Evolutionary conservation across 768 basidiomycete genomes (phyloP).

Genomic region (Tulasnella calospora): DNA sequence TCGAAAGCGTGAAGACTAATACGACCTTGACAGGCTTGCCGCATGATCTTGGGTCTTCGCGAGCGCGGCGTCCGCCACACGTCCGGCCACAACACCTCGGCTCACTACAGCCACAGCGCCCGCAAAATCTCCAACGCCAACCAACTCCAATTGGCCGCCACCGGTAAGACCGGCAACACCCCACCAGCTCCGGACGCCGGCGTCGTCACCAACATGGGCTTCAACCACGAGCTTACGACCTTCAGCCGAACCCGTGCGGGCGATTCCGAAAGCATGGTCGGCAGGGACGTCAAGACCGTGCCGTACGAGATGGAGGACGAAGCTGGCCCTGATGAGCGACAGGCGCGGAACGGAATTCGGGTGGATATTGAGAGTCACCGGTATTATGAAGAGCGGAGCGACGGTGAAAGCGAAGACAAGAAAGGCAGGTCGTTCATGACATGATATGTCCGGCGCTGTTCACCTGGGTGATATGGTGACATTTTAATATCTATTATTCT

Average conservation of each 20-base stretch:
- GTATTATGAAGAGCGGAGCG: slow-evolving; percentile 19
- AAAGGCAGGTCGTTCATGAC: slow-evolving; percentile 17
- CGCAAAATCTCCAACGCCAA: slow-evolving; percentile 10
- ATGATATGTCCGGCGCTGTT: not conserved
- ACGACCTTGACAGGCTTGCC: slow-evolving; percentile 3
- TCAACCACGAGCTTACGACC: slow-evolving; percentile 24
- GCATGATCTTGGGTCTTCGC: slow-evolving; percentile 23
- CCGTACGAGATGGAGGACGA: slow-evolving; percentile 13
- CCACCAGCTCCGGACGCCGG: not conserved
- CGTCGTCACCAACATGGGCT: slow-evolving; percentile 21
- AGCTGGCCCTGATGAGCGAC: not conserved
- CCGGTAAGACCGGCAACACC: not conserved
- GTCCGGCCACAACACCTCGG: not conserved
- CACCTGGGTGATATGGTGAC: not conserved
- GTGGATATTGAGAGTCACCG: slow-evolving; percentile 23
- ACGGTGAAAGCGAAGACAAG: slow-evolving; percentile 23
- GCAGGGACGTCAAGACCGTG: slow-evolving; percentile 13
- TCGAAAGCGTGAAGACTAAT: not conserved
- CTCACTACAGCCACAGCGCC: not conserved
- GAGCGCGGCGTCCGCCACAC: slow-evolving; percentile 17
- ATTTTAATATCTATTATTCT: not conserved
- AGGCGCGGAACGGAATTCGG: slow-evolving; percentile 4
- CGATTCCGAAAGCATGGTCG: slow-evolving; percentile 9
- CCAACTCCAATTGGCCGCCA: not conserved
- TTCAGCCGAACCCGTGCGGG: not conserved